Conservation (phyloP, 2,329 filamentous ascomycete species). For the Rosellinia necatrix region DNA sequence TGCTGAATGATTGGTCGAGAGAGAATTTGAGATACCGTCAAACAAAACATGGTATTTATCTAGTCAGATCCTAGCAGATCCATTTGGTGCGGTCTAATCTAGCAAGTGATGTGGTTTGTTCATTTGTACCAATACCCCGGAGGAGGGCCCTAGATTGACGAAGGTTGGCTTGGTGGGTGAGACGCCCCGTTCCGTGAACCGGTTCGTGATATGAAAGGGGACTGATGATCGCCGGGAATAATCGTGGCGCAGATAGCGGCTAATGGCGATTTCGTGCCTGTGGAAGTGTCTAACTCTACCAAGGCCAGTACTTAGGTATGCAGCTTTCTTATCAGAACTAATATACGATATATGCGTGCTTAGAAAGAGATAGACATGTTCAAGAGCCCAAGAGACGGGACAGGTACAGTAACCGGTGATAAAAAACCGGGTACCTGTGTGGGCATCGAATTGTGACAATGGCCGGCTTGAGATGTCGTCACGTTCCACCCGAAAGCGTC, state of each 20-base stretch:
- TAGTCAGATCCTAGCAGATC: slow-evolving; percentile 23
- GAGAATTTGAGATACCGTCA: slow-evolving; percentile 26
- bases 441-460: slow-evolving; percentile 10
- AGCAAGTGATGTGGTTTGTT: not conserved
- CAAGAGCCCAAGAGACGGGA: too few species aligned
- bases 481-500: slow-evolving; percentile 8
- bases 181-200: slow-evolving; percentile 28
- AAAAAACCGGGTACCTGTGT: slow-evolving; percentile 16
- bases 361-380: slow-evolving; percentile 1
- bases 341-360: not conserved
- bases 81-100: slow-evolving; percentile 6
- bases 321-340: slow-evolving; percentile 1
- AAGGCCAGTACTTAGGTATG: not conserved
- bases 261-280: slow-evolving; percentile 6
- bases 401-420: slow-evolving; percentile 19
- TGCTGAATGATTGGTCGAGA: slow-evolving; percentile 38
- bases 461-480: not conserved
- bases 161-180: slow-evolving; percentile 14
- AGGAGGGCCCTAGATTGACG: slow-evolving; percentile 13
- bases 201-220: slow-evolving; percentile 7
- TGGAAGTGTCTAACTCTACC: not conserved
- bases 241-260: slow-evolving; percentile 16
- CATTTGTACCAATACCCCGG: slow-evolving; percentile 12
- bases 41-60: too few species aligned
- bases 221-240: not conserved